Evolutionary conservation across 2,329 filamentous ascomycete genomes (phyloP), one percentile per base, ranked within the genome.

Genomic region (Pseudophaeomoniella oleicola): DNA sequence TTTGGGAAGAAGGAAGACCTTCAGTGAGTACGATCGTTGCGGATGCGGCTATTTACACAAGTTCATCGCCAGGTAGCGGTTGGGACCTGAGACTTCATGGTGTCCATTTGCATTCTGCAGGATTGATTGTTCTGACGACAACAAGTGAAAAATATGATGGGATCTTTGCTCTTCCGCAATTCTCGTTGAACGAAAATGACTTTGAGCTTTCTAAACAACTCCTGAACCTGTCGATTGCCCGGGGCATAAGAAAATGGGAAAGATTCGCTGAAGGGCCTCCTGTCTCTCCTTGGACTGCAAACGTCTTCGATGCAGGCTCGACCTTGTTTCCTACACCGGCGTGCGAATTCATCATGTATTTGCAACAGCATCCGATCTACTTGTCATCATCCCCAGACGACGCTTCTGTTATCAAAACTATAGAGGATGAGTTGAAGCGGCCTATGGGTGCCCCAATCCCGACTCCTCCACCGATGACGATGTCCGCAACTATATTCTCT

Each of bases 81-180:
- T 87, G 81, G 76, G 79, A 87, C 46, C 75, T 92, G 60, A 69
- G 73, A 36, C 60, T 94, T 35, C 78, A 85, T 56, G 90, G 90
- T 3, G 71, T 92, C 3, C 88, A 96, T 60, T 92, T 86, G 67
- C 77, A 81, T 27, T 69, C 72, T n/a, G 73, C 81, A 43, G 90
- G 90, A 2, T 72, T 76, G 11, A 73, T 90, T 35, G 63, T 96
- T 22, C 63, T 96, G 52, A 83, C 81, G 2, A 94, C 88, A 1
- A 88, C 86, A 34, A 94, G 86, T 56, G 82, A 94, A 52, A 94
- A 93, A 62, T 90, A 90, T 50, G 75, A 80, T n/a, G 87, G 90
- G 31, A 78, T 96, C 38, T 93, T 93, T 54, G 81, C 78, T 2
- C 63, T 96, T 33, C 87, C 90, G 16, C 86, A 96, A 56, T 69